phyloP scores from a whole-genome alignment of 2,329 filamentous ascomycete genomes.

The Penicillium sp. region DNA sequence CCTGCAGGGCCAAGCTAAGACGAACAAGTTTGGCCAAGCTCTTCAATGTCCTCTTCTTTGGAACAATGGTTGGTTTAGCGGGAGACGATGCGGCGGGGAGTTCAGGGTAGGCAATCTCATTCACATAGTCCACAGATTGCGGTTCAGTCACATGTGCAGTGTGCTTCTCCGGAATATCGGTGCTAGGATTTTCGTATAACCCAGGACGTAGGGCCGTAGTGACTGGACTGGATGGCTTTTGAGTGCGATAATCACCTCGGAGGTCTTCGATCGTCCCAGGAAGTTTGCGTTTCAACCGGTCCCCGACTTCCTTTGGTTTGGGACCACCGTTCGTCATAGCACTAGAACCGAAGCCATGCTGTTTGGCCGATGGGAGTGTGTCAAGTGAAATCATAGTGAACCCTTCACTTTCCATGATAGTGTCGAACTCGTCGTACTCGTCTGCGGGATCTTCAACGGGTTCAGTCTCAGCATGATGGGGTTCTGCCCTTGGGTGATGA shows the following conservation, averaged over 20 bases:
- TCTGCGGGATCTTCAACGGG: constrained; percentile 33
- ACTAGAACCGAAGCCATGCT: constrained; percentile 39
- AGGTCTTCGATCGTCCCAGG: constrained; percentile 20
- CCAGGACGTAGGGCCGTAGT: not conserved
- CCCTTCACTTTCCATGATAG: constrained; percentile 56
- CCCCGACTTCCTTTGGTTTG: constrained; percentile 26
- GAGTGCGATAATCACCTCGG: constrained; percentile 12
- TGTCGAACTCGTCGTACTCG: constrained; percentile 52
- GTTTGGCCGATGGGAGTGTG: constrained; percentile 50
- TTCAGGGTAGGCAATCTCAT: constrained; percentile 14
- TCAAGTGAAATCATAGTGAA: constrained; percentile 58
- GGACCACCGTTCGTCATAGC: constrained; percentile 26
- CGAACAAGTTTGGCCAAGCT: constrained; percentile 37
- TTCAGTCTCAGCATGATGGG: constrained; percentile 2
- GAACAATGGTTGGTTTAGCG: constrained; percentile 1
- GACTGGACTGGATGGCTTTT: constrained; percentile 16
- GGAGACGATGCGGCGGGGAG: constrained; percentile 10
- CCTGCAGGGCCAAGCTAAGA: constrained; percentile 38
- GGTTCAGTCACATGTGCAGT: not conserved
- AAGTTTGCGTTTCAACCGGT: constrained; percentile 27
- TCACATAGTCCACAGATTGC: not conserved
- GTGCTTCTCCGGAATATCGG: too few species aligned
- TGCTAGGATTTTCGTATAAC: not conserved
- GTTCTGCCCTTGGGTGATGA: constrained; percentile 10
- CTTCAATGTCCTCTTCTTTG: constrained; percentile 21